A percentile compares a stretch with the other conserved stretches of the same genome.
These are phyloP conservation scores for Corymbia citriodora DNA, from an alignment of 441 rosid genomes.

Conservation along the genomic window DNA sequence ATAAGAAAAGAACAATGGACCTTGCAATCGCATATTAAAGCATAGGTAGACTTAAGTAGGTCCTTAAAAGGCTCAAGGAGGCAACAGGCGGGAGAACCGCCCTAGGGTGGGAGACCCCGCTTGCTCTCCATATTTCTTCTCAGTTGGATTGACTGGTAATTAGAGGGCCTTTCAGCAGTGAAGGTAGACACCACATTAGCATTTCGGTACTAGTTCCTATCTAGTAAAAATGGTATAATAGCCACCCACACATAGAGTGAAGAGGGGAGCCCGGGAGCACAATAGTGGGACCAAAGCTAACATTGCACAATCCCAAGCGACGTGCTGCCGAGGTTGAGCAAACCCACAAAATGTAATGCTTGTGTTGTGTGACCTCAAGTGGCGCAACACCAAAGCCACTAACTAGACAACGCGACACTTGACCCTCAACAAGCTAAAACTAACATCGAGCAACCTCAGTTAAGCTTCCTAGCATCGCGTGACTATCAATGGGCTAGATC, in stretches of 20 bases:
- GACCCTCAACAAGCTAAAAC: not conserved
- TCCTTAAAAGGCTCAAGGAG: too few species aligned
- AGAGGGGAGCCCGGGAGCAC: not conserved
- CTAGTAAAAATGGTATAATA: too few species aligned
- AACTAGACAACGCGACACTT: accelerated
- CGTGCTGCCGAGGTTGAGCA: accelerated
- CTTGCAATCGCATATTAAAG: not conserved
- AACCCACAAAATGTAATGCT: accelerated
- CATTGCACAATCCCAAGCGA: accelerated
- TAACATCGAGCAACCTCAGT: accelerated
- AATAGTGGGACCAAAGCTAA: accelerated
- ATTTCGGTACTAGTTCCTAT: too few species aligned
- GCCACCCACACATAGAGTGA: too few species aligned
- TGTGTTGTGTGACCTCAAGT: accelerated
- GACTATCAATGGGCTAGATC: not conserved
- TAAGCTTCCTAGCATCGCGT: not conserved
- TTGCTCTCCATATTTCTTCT: too few species aligned
- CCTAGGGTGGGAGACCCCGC: too few species aligned
- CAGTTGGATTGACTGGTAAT: too few species aligned
- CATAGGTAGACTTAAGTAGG: not conserved
- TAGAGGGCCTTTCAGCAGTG: too few species aligned
- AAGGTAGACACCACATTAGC: too few species aligned
- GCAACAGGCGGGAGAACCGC: too few species aligned
- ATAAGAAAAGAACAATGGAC: not conserved
- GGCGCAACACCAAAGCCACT: accelerated